Evolutionary conservation across 495 filamentous ascomycete species (phyloP), one percentile per base, ranked within the genome.

Genomic region (Lophiostoma macrostomum): DNA sequence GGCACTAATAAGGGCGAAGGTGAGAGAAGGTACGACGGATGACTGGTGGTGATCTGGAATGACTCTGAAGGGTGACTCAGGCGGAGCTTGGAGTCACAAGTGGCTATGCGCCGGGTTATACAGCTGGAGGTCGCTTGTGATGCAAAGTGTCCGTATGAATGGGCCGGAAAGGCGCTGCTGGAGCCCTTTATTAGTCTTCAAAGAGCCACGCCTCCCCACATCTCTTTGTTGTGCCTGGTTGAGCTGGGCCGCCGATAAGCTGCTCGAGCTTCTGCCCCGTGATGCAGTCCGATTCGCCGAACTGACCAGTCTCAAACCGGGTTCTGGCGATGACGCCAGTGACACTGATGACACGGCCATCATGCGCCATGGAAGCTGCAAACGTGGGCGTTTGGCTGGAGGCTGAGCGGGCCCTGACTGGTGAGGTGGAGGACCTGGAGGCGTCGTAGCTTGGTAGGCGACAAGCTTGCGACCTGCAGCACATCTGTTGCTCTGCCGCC

Each of bases 171-270:
- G 37, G 38, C 20, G 37, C 5, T 27, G 32, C 29, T 29, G 38
- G 28, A n/a, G 45, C 22, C n/a, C 55, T 58, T 58, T 58, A 58
- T 58, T 30, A 25, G 45, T 38, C 27, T 5, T 36, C 4, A 14
- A 48, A 24, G 53, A 44, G 43, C 43, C 36, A 40, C 41, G 55
- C 45, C 53, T 57, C 53, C 53, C 53, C 53, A 57, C 53, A 57
- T 45, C 45, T n/a, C 55, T 52, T 52, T 58, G 55, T 58, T 58
- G 55, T 58, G 55, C 55, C 55, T 58, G 55, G 47, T n/a, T n/a
- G 49, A 25, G 28, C 32, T 48, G 43, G 42, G 55, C 46, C 31
- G 4, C 37, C 47, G 55, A 58, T 58, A 58, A 58, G 55, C 45
- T 18, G 31, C 3, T 8, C 24, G 38, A 52, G 55, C 43, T 38